phyloP scores from a whole-genome alignment of 768 basidiomycete species.

The Auricularia heimuer region DNA sequence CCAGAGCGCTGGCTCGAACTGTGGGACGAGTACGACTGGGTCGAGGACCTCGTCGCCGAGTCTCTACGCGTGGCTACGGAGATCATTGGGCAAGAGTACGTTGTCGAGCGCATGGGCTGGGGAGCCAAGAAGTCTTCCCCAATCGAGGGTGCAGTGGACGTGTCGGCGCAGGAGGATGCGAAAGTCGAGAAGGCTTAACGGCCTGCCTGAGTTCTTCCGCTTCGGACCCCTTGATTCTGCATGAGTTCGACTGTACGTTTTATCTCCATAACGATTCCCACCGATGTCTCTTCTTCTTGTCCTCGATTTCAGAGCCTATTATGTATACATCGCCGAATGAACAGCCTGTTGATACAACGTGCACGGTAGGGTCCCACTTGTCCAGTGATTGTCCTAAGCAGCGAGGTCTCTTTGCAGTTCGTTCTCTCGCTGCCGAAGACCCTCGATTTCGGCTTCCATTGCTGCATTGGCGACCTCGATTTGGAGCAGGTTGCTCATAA shows the following conservation, averaged over 20 bases:
- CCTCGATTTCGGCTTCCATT: conserved; percentile 66
- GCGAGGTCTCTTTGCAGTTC: conserved; percentile 31
- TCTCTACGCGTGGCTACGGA: conserved; percentile 76
- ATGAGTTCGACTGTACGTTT: too few species aligned
- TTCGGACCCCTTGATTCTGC: too few species aligned
- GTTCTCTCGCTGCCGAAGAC: conserved; percentile 46
- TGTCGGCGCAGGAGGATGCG: not conserved
- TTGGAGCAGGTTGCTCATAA: conserved; percentile 83
- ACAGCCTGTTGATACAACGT: too few species aligned
- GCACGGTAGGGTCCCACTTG: not conserved
- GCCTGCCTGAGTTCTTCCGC: too few species aligned
- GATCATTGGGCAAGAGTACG: conserved; percentile 85
- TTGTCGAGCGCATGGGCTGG: conserved; percentile 83
- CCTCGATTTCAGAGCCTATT: too few species aligned
- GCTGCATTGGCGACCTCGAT: conserved; percentile 93
- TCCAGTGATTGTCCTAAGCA: not conserved
- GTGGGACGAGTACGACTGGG: conserved; percentile 88
- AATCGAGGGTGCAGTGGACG: not conserved
- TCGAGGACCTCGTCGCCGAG: conserved; percentile 90
- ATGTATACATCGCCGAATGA: too few species aligned
- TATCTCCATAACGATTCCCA: too few species aligned
- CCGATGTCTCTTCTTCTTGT: too few species aligned
- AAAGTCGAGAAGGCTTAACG: too few species aligned
- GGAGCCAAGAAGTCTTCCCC: not conserved
- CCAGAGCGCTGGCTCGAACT: conserved; percentile 80